Evolutionary conservation across 164 flowering plant genomes (phyloP).

Genomic region (Nymphaea thermarum): DNA sequence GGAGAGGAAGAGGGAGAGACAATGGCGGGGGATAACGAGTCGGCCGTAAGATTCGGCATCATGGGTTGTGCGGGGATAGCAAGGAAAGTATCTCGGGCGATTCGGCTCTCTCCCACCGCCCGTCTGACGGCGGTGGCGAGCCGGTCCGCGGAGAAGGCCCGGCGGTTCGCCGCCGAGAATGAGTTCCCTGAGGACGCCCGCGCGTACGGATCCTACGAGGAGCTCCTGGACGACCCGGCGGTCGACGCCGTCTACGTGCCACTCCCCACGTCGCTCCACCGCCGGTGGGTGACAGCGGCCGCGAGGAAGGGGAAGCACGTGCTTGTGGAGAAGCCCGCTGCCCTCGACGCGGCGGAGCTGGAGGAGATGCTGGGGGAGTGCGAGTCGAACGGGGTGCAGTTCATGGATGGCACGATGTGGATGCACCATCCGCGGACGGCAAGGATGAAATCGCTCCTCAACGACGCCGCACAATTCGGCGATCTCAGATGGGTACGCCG

Average conservation of each 20-base stretch:
- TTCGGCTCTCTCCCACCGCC: constrained; percentile 42
- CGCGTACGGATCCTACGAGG: constrained; percentile 49
- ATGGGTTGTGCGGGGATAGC: constrained; percentile 59
- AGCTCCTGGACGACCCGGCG: constrained; percentile 43
- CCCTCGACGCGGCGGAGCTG: constrained; percentile 35
- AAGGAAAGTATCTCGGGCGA: constrained; percentile 44
- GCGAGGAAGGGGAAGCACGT: constrained; percentile 60
- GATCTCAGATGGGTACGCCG: constrained; percentile 30
- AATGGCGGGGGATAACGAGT: too few relatives aligned
- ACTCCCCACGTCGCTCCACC: constrained; percentile 47
- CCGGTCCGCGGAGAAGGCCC: constrained; percentile 47
- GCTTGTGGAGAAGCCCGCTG: constrained; percentile 63
- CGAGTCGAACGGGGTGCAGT: constrained; percentile 48
- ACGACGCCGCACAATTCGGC: constrained; percentile 38
- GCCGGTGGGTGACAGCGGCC: constrained; percentile 39
- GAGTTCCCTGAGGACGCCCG: constrained; percentile 31
- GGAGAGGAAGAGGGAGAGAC: too few relatives aligned
- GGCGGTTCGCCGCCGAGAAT: constrained; percentile 30
- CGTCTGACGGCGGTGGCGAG: constrained; percentile 41
- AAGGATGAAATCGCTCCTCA: constrained; percentile 36
- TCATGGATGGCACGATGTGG: constrained; percentile 84
- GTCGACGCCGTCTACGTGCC: constrained; percentile 68
- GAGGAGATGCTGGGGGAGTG: constrained; percentile 45
- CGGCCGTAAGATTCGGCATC: constrained; percentile 25
- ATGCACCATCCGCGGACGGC: constrained; percentile 65